Evolutionary conservation across 2,329 filamentous ascomycete species (phyloP), one percentile per base, ranked within the genome.

Genomic region (Gremmenia infestans): DNA sequence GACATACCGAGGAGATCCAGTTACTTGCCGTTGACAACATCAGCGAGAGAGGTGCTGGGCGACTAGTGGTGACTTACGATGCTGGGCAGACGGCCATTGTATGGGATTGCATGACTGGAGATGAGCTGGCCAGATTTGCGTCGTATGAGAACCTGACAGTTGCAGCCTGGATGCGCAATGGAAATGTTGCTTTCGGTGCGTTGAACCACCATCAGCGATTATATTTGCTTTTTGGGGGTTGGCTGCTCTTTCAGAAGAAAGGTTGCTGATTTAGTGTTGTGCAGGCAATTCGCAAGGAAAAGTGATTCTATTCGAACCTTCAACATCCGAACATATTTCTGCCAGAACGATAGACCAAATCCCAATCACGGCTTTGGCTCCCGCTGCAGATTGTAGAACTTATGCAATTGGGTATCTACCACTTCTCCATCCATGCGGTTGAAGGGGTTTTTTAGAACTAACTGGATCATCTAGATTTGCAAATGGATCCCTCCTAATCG

Each of bases 101-200:
- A 7, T 99, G 94, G 94, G 93, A 99, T 73, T 79, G 97, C 58
- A 85, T 95, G 75, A 95, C 91, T 0, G 94, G 94, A 49, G 86
- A 91, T 57, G 91, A 97, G 72, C 81, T 97, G 56, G 86, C 93
- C 40, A 83, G 92, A n/a, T 97, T 97, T 74, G 86, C 87, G 23
- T 94, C 92, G 0, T 97, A 96, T 68, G 91, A 96, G 68, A 83
- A 89, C 63, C 81, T 97, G 60, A 86, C 86, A 22, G 87, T 90
- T 32, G 93, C 92, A 39, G 81, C 89, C 12, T 99, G 94, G 91
- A 97, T 99, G 92, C 83, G 87, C 46, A 97, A 97, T 74, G 94
- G 94, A 53, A 96, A 96, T 74, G 87, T 99, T 63, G 93, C 91
- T 39, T 97, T 97, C 77, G 94, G 93, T 97, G 79, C 72, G 85